Evolutionary conservation across 345 rosid species (phyloP), one percentile per base, ranked within the genome.

Genomic region (Salix udensis): DNA sequence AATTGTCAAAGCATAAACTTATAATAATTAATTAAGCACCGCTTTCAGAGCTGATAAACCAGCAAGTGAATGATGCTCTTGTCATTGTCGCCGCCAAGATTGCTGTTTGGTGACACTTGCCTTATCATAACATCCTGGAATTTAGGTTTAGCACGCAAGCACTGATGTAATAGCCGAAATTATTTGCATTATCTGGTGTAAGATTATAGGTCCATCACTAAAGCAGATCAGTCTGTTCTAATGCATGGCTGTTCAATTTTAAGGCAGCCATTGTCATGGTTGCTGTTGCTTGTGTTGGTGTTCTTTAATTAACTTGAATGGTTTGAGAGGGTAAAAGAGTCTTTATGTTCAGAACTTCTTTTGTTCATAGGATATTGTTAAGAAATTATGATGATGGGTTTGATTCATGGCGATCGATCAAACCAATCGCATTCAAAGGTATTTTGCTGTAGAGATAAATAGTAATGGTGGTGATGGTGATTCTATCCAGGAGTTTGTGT

Each of bases 81-180:
- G 64, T 34, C 37, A 44, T 6, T 68, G 44, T 77, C 70, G 24
- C 53, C 7, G 72, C 60, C 77, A 60, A 10, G n/a, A 39, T 66
- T 31, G 50, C 50, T 36, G 72, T 67, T 75, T 5, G 67, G 68
- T 42, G 62, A 68, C 31, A 26, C 42, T 76, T 44, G 69, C 44
- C 60, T 19, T 15, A 76, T 76, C n/a, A 34, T 31, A 8, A 31
- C 4, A 53, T 68, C 26, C 39, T 53, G 28, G 18, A n/a, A 34
- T 36, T 77, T n/a, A 65, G 67, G 68, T 52, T 65, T 60, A n/a
- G 76, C 71, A 77, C 75, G 80, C 71, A 65, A 71, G 71, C 34
- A 2, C 5, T 39, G 52, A 37, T 65, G 67, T 28, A 26, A 26
- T 23, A 5, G 8, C 16, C 11, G 4, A 6, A 7, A n/a, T 55